Conservation (phyloP, 176 grass and related monocot species). For the Musa itinerans region DNA sequence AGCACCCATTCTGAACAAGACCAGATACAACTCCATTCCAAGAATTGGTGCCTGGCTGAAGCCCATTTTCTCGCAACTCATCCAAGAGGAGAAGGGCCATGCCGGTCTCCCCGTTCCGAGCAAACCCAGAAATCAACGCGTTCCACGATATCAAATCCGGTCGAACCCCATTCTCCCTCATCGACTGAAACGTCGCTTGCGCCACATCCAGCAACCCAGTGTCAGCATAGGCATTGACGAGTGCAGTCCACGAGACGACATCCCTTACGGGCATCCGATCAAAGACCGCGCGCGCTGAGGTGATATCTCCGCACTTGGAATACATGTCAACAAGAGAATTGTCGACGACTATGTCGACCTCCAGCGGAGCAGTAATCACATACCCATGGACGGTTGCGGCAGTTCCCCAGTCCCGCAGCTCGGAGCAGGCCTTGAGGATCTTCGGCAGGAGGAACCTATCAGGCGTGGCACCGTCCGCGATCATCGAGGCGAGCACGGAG, state of each 20-base stretch:
- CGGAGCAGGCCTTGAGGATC: conserved; percentile 58
- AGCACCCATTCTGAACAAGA: conserved; percentile 45
- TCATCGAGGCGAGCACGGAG: conserved; percentile 37
- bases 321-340: conserved; percentile 65
- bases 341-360: conserved; percentile 33
- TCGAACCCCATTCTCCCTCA: conserved; percentile 40
- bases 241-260: conserved; percentile 56
- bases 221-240: conserved; percentile 41
- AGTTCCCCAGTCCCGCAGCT: conserved; percentile 15
- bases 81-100: conserved; percentile 43
- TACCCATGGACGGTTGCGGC: conserved; percentile 41
- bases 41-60: conserved; percentile 41
- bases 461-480: conserved; percentile 28
- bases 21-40: conserved; percentile 68
- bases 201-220: conserved; percentile 40
- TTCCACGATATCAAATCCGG: conserved; percentile 63
- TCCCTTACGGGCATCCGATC: conserved; percentile 42
- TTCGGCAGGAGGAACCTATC: conserved; percentile 62
- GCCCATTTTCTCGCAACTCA: conserved; percentile 32
- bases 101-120: conserved; percentile 34
- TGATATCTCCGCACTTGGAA: conserved; percentile 35
- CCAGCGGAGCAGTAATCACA: conserved; percentile 25
- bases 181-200: conserved; percentile 32
- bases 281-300: conserved; percentile 35
- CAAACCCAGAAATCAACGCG: conserved; percentile 53